Base-by-base conservation (phyloP, 2,329 filamentous ascomycete species). In the Verticillium tricorpus region DNA sequence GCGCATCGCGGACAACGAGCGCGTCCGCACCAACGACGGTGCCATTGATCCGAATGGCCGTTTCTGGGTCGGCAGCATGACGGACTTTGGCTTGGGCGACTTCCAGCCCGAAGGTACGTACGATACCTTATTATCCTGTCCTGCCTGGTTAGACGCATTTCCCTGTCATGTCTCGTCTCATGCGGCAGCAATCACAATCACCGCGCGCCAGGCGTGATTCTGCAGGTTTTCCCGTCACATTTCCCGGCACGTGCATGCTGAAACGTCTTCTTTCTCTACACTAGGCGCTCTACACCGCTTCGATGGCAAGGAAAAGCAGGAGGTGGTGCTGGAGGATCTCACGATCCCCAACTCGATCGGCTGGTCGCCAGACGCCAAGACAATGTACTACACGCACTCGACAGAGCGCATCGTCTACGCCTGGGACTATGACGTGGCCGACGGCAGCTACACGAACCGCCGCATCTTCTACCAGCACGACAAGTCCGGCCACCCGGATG, bases 41-140 rank as follows among this genome's bases (percentile, higher is more conserved):
- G 89, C 87, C 5, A 87, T 91, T 59, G 93, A 97, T 71, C 88
- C 87, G 31, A 83, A 88, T 65, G 93, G 93, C 35, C 82, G 92
- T 37, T 95, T 94, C 77, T 96, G 92, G 90, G 81, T 93, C 6
- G 92, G 92, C 8, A 85, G 85, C 65, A 96, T 97, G 91, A 95
- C 92, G 65, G 92, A 96, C 70, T 85, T 86, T 68, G 76, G 75
- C 17, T 67, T 77, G 22, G 83, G 83, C 37, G 74, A 76, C 3
- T 89, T 91, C 61, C 79, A 87, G 69, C 78, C 85, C 56, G 83
- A 89, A 73, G 84, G 84, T 84, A 68, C 72, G 77, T 67, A 57
- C 75, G 11, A 28, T 2, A 6, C 28, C 28, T 28, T 5, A 28
- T 28, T 28, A 28, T 32, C 5, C 57, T 37, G 4, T 32, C 5